These are phyloP conservation scores for Sporisorium iseilematis-ciliati DNA, from an alignment of 1,284 basidiomycete genomes.

Conservation along the genomic window DNA sequence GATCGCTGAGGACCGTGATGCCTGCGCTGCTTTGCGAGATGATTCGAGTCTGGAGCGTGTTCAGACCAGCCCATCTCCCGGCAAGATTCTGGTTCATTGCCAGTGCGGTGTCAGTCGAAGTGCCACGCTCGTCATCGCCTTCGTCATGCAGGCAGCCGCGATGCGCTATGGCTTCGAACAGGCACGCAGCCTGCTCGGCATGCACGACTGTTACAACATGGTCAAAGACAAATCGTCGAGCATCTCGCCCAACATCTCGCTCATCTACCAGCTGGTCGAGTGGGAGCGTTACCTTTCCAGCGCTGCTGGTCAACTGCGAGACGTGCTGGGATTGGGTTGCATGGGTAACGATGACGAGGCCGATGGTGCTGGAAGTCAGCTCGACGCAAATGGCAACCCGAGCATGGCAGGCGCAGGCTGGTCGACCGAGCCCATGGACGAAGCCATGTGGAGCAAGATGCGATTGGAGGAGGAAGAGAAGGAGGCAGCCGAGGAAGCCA, in stretches of 20 bases:
- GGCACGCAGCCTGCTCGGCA: slow-evolving; percentile 72
- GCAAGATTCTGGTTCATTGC: slow-evolving; percentile 64
- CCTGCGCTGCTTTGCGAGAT: slow-evolving; percentile 72
- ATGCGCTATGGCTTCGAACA: slow-evolving; percentile 72
- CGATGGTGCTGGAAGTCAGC: neutral
- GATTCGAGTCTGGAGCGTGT: slow-evolving; percentile 33
- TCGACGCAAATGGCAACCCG: neutral
- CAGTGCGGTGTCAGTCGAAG: slow-evolving; percentile 96
- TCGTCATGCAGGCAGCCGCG: slow-evolving; percentile 92
- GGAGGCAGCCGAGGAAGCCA: slow-evolving; percentile 54
- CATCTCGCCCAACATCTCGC: slow-evolving; percentile 82
- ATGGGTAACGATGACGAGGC: slow-evolving; percentile 2
- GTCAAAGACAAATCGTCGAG: slow-evolving; percentile 72
- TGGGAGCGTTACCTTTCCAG: slow-evolving; percentile 82
- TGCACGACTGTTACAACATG: slow-evolving; percentile 92
- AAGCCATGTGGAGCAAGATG: slow-evolving; percentile 66
- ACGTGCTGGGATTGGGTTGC: slow-evolving; percentile 28
- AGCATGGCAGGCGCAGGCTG: slow-evolving; percentile 38
- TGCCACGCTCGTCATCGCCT: slow-evolving; percentile 90
- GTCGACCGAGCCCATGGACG: slow-evolving; percentile 61
- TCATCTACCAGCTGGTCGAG: slow-evolving; percentile 95
- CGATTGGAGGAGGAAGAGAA: slow-evolving; percentile 60
- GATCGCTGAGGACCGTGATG: slow-evolving; percentile 70
- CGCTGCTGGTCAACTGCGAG: slow-evolving; percentile 46
- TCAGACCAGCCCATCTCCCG: slow-evolving; percentile 25